Conservation (phyloP, 805 yeast species). For the Teunomyces cretensis region DNA sequence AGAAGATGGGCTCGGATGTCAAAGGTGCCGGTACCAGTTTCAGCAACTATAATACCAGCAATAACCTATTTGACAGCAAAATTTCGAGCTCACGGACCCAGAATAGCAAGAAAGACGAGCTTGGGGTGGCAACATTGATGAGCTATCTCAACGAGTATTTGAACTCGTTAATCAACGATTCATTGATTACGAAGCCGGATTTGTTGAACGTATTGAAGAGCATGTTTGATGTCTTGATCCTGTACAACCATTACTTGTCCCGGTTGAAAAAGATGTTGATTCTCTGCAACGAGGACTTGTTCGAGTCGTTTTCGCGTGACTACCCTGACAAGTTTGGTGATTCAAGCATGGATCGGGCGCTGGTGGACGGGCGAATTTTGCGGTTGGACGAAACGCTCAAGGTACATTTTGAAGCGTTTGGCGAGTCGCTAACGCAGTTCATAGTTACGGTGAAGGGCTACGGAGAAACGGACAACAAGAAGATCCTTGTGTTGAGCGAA, state of each 20-base stretch:
- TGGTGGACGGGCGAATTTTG: slow-evolving; percentile 41
- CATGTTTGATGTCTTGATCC: slow-evolving; percentile 47
- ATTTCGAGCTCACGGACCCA: slow-evolving; percentile 6
- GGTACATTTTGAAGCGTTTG: slow-evolving; percentile 45
- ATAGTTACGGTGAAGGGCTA: slow-evolving; percentile 44
- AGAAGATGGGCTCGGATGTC: slow-evolving; percentile 13
- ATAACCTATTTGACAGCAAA: slow-evolving; percentile 23
- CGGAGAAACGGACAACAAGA: slow-evolving; percentile 52
- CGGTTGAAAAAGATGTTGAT: slow-evolving; percentile 57
- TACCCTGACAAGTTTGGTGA: slow-evolving; percentile 39
- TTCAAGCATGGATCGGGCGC: slow-evolving; percentile 36
- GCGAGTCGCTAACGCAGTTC: slow-evolving; percentile 44
- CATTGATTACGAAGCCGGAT: slow-evolving; percentile 61
- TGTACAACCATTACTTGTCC: slow-evolving; percentile 48
- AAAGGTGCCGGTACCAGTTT: slow-evolving; percentile 5
- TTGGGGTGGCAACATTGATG: slow-evolving; percentile 34
- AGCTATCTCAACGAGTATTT: slow-evolving; percentile 53
- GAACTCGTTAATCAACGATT: slow-evolving; percentile 62
- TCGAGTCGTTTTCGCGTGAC: slow-evolving; percentile 31
- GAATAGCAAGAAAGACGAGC: background rate
- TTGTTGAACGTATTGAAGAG: slow-evolving; percentile 47
- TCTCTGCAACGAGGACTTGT: slow-evolving; percentile 47
- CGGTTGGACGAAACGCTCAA: slow-evolving; percentile 41
- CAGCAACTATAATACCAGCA: slow-evolving; percentile 15
- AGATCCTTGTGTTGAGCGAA: slow-evolving; percentile 42